Evolutionary conservation across 1,139 yeast species (phyloP).

Genomic region (Kodamaea ohmeri): DNA sequence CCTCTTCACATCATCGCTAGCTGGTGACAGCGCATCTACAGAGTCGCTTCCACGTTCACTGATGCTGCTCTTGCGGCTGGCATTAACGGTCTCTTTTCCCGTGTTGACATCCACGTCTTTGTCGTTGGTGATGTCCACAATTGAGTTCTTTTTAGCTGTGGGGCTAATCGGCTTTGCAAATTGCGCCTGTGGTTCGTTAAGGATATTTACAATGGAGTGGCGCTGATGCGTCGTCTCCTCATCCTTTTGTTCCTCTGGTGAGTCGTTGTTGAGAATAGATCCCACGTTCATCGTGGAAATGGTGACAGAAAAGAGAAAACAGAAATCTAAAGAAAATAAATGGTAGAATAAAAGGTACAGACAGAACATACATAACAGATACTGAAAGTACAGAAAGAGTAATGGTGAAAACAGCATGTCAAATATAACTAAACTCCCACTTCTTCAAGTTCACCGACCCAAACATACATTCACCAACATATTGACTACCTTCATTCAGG

Average conservation of each 20-base stretch:
- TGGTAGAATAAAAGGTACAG: background rate
- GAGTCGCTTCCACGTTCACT: slow-evolving; percentile 2
- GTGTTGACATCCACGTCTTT: slow-evolving; percentile 38
- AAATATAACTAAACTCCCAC: too few species aligned
- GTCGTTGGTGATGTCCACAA: slow-evolving; percentile 47
- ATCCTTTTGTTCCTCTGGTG: slow-evolving; percentile 25
- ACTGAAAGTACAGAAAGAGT: too few species aligned
- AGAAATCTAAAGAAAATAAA: too few species aligned
- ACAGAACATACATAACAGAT: background rate
- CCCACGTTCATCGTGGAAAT: slow-evolving; percentile 41
- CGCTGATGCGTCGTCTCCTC: slow-evolving; percentile 15
- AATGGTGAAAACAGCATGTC: too few species aligned
- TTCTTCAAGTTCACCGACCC: too few species aligned
- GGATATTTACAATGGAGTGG: slow-evolving; percentile 24
- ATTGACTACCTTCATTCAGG: background rate
- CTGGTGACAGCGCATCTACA: too few species aligned
- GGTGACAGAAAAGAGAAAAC: too few species aligned
- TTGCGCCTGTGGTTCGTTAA: slow-evolving; percentile 19
- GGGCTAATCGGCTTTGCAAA: slow-evolving; percentile 13
- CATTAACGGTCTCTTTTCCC: slow-evolving; percentile 28
- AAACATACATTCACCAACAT: too few species aligned
- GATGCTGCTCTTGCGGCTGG: slow-evolving; percentile 7
- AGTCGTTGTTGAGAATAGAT: slow-evolving; percentile 44
- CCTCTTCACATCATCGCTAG: too few species aligned
- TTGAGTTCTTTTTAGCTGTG: slow-evolving; percentile 35